Conservation (phyloP, 495 filamentous ascomycete genomes). For the Penicillium turbatum region DNA sequence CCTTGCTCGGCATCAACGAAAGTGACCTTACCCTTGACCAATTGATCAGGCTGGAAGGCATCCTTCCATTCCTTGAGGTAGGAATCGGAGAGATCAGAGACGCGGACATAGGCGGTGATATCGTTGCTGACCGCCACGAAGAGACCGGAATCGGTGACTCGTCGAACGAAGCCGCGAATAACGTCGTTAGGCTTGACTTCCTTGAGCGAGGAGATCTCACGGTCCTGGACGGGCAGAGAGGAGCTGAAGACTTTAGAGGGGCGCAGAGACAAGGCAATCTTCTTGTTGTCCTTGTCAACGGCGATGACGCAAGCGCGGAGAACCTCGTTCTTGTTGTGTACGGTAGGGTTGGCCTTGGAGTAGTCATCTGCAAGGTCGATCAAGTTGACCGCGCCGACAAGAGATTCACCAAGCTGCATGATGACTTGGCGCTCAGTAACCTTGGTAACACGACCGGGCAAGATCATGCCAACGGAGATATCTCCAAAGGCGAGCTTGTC, state of each 20-base stretch:
- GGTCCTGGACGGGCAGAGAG: slow-evolving; percentile 74
- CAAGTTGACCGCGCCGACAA: slow-evolving; percentile 70
- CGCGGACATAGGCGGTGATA: slow-evolving; percentile 74
- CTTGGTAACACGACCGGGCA: slow-evolving; percentile 81
- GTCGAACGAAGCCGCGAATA: slow-evolving; percentile 83
- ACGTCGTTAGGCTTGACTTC: slow-evolving; percentile 76
- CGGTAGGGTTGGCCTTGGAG: slow-evolving; percentile 61
- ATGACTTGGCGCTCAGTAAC: slow-evolving; percentile 76
- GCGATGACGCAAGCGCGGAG: slow-evolving; percentile 77
- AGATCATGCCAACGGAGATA: slow-evolving; percentile 69
- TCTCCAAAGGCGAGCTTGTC: slow-evolving; percentile 60
- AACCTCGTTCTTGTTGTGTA: slow-evolving; percentile 75
- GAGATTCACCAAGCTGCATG: slow-evolving; percentile 73
- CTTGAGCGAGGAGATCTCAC: slow-evolving; percentile 61
- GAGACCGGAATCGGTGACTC: slow-evolving; percentile 77
- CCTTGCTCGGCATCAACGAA: slow-evolving; percentile 57
- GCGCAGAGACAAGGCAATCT: slow-evolving; percentile 71
- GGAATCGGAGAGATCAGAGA: slow-evolving; percentile 83
- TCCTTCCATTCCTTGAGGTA: slow-evolving; percentile 96
- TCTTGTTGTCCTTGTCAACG: slow-evolving; percentile 79
- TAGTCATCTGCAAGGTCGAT: slow-evolving; percentile 85
- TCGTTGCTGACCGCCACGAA: slow-evolving; percentile 76
- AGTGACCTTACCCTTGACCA: slow-evolving; percentile 82
- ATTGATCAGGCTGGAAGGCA: slow-evolving; percentile 76
- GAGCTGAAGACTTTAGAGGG: slow-evolving; percentile 87